Percentiles rank a stretch among this genome's conserved stretches.
Evolutionary conservation across 2,329 filamentous ascomycete genomes (phyloP).

Genomic region (Penicillium sp.): DNA sequence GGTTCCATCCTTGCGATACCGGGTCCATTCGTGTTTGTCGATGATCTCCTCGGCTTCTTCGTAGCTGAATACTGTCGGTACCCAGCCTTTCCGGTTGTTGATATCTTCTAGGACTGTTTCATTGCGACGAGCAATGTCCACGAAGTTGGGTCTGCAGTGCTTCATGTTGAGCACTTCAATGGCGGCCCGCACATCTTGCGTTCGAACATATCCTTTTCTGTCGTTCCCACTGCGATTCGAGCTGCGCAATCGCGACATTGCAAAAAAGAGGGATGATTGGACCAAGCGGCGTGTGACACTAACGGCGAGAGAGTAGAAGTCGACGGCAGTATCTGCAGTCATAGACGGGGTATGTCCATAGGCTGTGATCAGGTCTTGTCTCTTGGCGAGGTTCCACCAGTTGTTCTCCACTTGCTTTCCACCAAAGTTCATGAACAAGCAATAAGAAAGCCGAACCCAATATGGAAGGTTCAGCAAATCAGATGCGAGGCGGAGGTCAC

Average conservation of each 20-base stretch:
- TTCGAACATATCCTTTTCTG: conserved; percentile 32
- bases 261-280: conserved; percentile 59
- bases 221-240: conserved; percentile 27
- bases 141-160: conserved; percentile 41
- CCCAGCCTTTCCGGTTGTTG: conserved; percentile 25
- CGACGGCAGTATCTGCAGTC: conserved; percentile 63
- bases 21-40: conserved; percentile 9
- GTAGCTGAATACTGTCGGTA: conserved; percentile 23
- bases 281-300: conserved; percentile 63
- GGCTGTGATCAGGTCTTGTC: conserved; percentile 22
- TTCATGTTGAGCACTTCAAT: conserved; percentile 48
- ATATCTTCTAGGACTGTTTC: conserved; percentile 43
- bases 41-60: conserved; percentile 25
- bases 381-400: conserved; percentile 53
- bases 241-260: conserved; percentile 58
- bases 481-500: conserved; percentile 42
- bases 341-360: conserved; percentile 54
- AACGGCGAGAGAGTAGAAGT: conserved; percentile 61
- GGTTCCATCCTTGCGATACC: conserved; percentile 2
- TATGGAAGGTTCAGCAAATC: conserved; percentile 50
- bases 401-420: conserved; percentile 53
- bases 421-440: conserved; percentile 65
- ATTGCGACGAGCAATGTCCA: conserved; percentile 48
- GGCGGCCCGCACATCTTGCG: conserved; percentile 48
- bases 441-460: conserved; percentile 57